Evolutionary conservation across 2,329 filamentous ascomycete species (phyloP), one percentile per base, ranked within the genome.

Genomic region (Colletotrichum musae): DNA sequence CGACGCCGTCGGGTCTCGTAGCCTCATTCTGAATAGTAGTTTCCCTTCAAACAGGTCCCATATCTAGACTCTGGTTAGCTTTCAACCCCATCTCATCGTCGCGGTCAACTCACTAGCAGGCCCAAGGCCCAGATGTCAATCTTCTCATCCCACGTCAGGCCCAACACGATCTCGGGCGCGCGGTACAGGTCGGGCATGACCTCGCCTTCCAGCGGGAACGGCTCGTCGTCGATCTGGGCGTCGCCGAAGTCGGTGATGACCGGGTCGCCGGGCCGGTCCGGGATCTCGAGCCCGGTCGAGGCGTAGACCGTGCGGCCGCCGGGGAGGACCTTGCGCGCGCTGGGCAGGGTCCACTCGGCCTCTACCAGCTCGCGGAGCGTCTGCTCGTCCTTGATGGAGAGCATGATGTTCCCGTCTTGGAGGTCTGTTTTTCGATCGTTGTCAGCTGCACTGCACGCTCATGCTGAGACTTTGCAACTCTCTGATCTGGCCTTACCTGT

Each of bases 131-230:
- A 81, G 1, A 80, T 75, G 56, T 80, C 79, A 36, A 80, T 73
- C 68, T 77, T 78, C 28, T 74, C 75, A 16, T 72, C 71, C 78
- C 79, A 80, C 28, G 78, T 71, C 70, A 80, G 77, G 16, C 74
- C 75, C 12, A 80, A 39, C 16, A 80, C 76, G 2, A 80, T 73
- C 64, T 80, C 79, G 15, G 78, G 79, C 4, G 77, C 78, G 41
- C 78, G 70, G 64, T 80, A 80, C 13, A 78, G 60, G 28, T 72
- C 73, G 2, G 77, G 79, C 76, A 79, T 79, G 24, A 79, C 74
- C 60, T 77, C 73, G 6, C 75, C 76, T 5, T 75, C 64, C 9
- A 70, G 59, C 1, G 43, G 39, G 9, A 70, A 70, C 5, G 63
- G 41, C 3, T 54, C 62, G 10, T 77, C 71, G 16, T 77, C 74